Evolutionary conservation across 2,329 filamentous ascomycete genomes (phyloP).

Genomic region (Penicillium hesseltinei): DNA sequence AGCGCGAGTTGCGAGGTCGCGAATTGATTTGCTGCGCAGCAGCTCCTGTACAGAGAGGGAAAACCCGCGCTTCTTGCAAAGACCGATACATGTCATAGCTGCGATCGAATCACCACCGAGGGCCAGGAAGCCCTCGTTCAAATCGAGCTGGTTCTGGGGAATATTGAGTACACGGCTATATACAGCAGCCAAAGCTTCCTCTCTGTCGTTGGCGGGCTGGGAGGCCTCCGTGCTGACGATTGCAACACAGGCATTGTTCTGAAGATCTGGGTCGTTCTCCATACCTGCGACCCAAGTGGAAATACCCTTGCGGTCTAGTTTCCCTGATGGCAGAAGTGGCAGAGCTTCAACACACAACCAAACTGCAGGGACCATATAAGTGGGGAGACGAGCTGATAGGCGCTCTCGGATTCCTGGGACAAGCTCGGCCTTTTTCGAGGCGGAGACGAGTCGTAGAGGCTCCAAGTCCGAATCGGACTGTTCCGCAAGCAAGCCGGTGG

Average conservation of each 20-base stretch:
- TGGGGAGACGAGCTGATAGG: conserved; percentile 38
- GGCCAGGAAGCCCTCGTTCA: conserved; percentile 43
- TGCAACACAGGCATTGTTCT: not conserved
- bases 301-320: conserved; percentile 46
- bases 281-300: conserved; percentile 35
- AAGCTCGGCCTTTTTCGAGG: conserved; percentile 20
- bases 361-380: conserved; percentile 49
- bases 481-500: conserved; percentile 22
- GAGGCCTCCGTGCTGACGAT: conserved; percentile 1
- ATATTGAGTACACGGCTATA: conserved; percentile 44
- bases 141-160: conserved; percentile 31
- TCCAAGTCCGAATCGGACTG: conserved; percentile 18
- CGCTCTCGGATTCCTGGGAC: conserved; percentile 30
- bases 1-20: conserved; percentile 33
- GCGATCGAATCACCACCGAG: conserved; percentile 52
- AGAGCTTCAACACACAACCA: conserved; percentile 48
- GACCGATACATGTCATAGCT: conserved; percentile 50
- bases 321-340: conserved; percentile 47
- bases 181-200: conserved; percentile 33
- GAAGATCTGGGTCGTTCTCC: conserved; percentile 27
- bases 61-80: conserved; percentile 48
- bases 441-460: conserved; percentile 27
- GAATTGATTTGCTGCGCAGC: conserved; percentile 48
- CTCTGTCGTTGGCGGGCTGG: conserved; percentile 26
- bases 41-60: conserved; percentile 50